Conservation (phyloP, 805 yeast genomes). For the Maudiozyma barnettii region DNA sequence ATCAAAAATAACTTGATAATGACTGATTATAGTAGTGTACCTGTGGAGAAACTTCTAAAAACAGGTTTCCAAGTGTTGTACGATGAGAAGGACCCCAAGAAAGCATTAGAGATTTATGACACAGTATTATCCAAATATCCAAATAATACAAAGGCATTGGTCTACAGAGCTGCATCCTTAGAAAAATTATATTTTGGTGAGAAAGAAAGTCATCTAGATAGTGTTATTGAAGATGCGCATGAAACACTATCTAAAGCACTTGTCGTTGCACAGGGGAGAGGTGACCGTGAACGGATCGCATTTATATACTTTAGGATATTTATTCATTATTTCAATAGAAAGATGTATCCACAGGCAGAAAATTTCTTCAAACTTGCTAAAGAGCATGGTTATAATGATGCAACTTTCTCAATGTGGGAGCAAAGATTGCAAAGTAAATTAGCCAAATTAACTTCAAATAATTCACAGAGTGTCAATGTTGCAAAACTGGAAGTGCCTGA, state of each 20-base stretch:
- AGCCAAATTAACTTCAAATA: conserved; percentile 2
- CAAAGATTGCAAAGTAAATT: conserved; percentile 11
- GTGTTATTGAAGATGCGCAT: conserved; percentile 35
- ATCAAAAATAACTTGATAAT: neutral
- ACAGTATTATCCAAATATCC: conserved; percentile 36
- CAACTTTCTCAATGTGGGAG: conserved; percentile 41
- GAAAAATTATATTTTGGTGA: conserved; percentile 33
- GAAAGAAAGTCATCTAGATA: conserved; percentile 36
- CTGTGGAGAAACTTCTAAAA: conserved; percentile 31
- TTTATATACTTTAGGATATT: conserved; percentile 42
- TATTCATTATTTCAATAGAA: conserved; percentile 37
- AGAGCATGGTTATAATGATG: conserved; percentile 35
- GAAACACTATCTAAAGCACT: conserved; percentile 32
- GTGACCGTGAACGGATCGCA: conserved; percentile 39
- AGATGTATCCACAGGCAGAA: conserved; percentile 35
- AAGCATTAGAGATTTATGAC: conserved; percentile 37
- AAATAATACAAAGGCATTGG: conserved; percentile 37
- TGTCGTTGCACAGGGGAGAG: conserved; percentile 36
- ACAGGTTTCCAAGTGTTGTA: conserved; percentile 35
- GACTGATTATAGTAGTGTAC: conserved; percentile 12
- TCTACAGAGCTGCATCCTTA: conserved; percentile 42
- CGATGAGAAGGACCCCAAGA: conserved; percentile 36
- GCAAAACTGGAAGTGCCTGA: neutral
- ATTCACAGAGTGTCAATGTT: neutral
- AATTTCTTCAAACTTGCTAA: conserved; percentile 35